Conservation (phyloP, 352 stramenopile species). For the Pythium pectinolyticum region DNA sequence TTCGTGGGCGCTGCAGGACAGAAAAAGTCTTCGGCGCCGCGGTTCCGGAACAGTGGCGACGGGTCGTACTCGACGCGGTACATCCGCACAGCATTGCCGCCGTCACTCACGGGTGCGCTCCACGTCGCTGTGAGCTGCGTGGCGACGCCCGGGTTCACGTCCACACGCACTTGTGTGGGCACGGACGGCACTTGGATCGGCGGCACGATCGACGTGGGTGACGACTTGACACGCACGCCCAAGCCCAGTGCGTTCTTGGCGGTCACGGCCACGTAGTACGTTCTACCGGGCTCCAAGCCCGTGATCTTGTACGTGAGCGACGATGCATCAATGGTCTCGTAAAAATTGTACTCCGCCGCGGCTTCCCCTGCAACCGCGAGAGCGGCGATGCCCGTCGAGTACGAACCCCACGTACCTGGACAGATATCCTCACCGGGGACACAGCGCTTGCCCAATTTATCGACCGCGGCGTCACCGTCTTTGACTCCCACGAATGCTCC, state of each 20-base stretch:
- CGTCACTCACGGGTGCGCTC: constrained; percentile 46
- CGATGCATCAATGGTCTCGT: constrained; percentile 61
- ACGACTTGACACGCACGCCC: constrained; percentile 38
- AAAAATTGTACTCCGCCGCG: constrained; percentile 64
- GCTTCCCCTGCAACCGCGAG: constrained; percentile 48
- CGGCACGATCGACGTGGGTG: constrained; percentile 45
- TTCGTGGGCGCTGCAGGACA: constrained; percentile 51
- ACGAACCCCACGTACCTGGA: constrained; percentile 46
- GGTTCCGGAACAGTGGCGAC: constrained; percentile 65
- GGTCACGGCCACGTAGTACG: constrained; percentile 88
- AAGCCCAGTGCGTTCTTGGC: constrained; percentile 86
- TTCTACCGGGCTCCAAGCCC: constrained; percentile 59
- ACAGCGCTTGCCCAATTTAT: constrained; percentile 40
- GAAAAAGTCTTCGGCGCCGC: constrained; percentile 62
- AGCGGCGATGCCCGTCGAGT: constrained; percentile 35
- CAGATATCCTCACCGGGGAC: constrained; percentile 48
- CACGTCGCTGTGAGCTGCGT: constrained; percentile 66
- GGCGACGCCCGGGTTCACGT: constrained; percentile 78
- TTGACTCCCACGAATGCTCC: constrained; percentile 56
- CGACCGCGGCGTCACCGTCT: constrained; percentile 78
- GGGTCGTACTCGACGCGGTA: constrained; percentile 80
- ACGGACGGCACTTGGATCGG: constrained; percentile 77
- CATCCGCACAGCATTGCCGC: constrained; percentile 61
- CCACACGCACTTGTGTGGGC: constrained; percentile 63
- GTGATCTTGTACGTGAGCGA: constrained; percentile 70